Evolutionary conservation across 306 rosid species (phyloP), one percentile per base, ranked within the genome.

Genomic region (Rosa chinensis): DNA sequence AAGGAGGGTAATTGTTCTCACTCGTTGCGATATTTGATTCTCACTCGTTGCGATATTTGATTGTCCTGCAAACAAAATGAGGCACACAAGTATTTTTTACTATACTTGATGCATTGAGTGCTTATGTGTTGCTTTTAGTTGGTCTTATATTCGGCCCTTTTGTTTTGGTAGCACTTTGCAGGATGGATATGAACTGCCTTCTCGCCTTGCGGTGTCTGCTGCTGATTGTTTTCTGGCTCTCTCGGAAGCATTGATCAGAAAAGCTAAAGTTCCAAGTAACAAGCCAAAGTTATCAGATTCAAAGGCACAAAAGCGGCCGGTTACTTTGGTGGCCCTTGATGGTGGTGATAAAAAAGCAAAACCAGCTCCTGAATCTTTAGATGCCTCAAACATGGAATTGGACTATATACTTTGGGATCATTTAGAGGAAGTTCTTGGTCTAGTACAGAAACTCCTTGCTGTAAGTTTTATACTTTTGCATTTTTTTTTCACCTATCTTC

Each of bases 121-220:
- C 39, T 6, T 25, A 3, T 40, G 7, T 53, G 5, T 42, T 58
- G 17, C 6, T 74, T 75, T 56, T 37, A 50, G 62, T 66, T 59
- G 10, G 67, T 81, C 58, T 16, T n/a, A 5, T 39, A 5, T 50
- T 84, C 64, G 66, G 74, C 63, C 10, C 11, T 81, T 62, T 68
- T 62, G 82, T 77, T 77, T 73, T 75, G 79, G 82, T 87, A 94
- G 99, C 87, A 82, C 77, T 63, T 77, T 85, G 86, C 93, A 87
- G 89, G 97, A 87, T 79, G 97, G 97, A 72, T 92, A 86, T 87
- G 97, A 94, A 85, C 82, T 94, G 75, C 99, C 99, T 52, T 87
- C 99, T 70, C 97, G 99, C 78, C 97, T 94, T 66, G 88, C 92
- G 25, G 89, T 92, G 73, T 89, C 91, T 63, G 97, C 97, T 5